Percentiles rank a stretch among this genome's conserved stretches.
These are phyloP conservation scores for Gillenia trifoliata DNA, from an alignment of 306 rosid species.

Conservation along the genomic window DNA sequence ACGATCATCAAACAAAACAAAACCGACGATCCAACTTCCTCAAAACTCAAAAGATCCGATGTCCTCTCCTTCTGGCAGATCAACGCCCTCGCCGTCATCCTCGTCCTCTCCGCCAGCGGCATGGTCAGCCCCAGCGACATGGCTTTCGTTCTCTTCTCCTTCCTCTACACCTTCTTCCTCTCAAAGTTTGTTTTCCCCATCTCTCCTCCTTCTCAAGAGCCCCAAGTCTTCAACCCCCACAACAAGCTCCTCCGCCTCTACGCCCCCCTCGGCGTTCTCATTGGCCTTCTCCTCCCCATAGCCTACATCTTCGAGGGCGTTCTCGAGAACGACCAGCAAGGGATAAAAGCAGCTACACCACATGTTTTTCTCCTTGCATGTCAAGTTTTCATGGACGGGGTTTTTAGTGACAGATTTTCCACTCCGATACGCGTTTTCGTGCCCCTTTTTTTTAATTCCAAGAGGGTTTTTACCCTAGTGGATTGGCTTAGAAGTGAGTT, in stretches of 20 bases:
- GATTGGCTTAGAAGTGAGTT: constrained; percentile 78
- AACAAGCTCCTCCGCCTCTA: constrained; percentile 45
- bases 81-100: constrained; percentile 44
- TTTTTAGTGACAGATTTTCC: constrained; percentile 46
- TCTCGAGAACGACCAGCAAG: constrained; percentile 63
- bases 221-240: constrained; percentile 33
- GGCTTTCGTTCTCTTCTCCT: constrained; percentile 45
- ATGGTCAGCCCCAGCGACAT: constrained; percentile 56
- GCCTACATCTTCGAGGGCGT: constrained; percentile 64
- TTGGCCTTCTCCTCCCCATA: constrained; percentile 65
- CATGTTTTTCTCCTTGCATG: constrained; percentile 74
- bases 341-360: constrained; percentile 70
- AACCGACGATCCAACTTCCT: constrained; percentile 16
- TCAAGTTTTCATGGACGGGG: constrained; percentile 85
- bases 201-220: constrained; percentile 28
- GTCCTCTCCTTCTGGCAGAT: constrained; percentile 54
- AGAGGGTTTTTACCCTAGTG: constrained; percentile 57
- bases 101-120: constrained; percentile 64
- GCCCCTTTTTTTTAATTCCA: constrained; percentile 62
- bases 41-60: constrained; percentile 5
- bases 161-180: constrained; percentile 52
- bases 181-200: constrained; percentile 57
- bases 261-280: constrained; percentile 32
- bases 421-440: constrained; percentile 65
- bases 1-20: constrained; percentile 25